Percentiles rank a stretch among this genome's conserved stretches.
Evolutionary conservation across 2,329 filamentous ascomycete species (phyloP).

Genomic region (Phyllachora maydis): DNA sequence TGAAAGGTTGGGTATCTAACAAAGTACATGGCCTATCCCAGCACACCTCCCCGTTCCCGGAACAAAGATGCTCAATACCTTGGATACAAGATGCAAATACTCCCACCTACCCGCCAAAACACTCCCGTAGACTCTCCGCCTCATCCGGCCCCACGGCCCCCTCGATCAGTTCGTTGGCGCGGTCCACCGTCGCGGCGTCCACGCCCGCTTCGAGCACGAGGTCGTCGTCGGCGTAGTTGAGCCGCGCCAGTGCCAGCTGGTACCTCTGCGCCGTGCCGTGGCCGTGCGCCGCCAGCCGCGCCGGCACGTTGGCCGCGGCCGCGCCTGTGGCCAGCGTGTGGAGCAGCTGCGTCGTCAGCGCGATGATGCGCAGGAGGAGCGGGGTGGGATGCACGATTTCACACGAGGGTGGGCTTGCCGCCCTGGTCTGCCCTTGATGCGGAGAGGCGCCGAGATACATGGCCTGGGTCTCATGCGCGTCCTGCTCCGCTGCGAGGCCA

Average conservation of each 20-base stretch:
- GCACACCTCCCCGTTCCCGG: too few species aligned
- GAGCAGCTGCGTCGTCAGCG: slow-evolving; percentile 24
- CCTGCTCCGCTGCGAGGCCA: too few species aligned
- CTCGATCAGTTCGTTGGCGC: slow-evolving; percentile 67
- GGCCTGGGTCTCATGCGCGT: neutral
- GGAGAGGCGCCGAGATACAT: slow-evolving; percentile 3
- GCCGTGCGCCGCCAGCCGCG: slow-evolving; percentile 47
- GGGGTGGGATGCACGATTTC: too few species aligned
- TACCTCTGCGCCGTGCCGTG: slow-evolving; percentile 65
- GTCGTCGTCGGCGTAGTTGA: slow-evolving; percentile 72
- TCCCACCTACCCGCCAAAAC: slow-evolving; percentile 13
- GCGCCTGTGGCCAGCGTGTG: slow-evolving; percentile 30
- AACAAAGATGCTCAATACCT: too few species aligned
- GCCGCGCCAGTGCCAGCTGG: slow-evolving; percentile 54
- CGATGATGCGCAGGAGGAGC: slow-evolving; percentile 22
- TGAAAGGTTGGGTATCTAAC: too few species aligned
- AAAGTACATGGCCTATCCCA: too few species aligned
- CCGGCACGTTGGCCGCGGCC: slow-evolving; percentile 19
- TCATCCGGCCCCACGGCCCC: slow-evolving; percentile 58
- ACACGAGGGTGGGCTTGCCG: too few species aligned
- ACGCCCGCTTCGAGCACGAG: slow-evolving; percentile 58
- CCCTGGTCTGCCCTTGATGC: too few species aligned
- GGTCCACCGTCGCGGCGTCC: slow-evolving; percentile 56
- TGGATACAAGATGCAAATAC: too few species aligned
- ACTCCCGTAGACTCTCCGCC: slow-evolving; percentile 18